These are phyloP conservation scores for Protomyces lactucae-debilis DNA, from an alignment of 1,139 yeast species.

Conservation along the genomic window DNA sequence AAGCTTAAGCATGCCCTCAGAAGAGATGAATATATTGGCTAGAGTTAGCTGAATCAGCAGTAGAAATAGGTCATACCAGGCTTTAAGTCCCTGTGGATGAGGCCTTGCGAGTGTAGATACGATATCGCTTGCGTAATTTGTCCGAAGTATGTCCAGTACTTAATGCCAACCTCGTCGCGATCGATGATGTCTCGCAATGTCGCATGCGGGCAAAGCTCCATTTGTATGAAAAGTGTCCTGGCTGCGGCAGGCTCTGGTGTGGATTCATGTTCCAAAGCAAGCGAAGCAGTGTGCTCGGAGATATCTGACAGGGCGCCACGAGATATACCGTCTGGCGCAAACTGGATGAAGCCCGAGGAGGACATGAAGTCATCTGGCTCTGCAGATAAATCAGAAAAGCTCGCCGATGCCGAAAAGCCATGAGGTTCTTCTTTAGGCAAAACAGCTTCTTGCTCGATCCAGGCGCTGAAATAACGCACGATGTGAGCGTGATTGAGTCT, in stretches of 20 bases:
- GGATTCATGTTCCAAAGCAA: not conserved
- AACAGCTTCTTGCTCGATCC: constrained; percentile 66
- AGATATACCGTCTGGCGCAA: constrained; percentile 34
- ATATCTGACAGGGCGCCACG: not conserved
- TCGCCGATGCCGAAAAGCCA: not conserved
- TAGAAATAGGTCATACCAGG: constrained; percentile 38
- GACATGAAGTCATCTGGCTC: constrained; percentile 38
- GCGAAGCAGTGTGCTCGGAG: constrained; percentile 33
- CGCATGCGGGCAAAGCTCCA: constrained; percentile 97
- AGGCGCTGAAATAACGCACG: constrained; percentile 92
- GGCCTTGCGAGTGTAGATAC: constrained; percentile 89
- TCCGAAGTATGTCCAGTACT: constrained; percentile 83
- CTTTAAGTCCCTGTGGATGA: constrained; percentile 90
- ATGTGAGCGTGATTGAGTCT: constrained; percentile 91
- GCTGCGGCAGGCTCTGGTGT: not conserved
- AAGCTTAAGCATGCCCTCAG: constrained; percentile 78
- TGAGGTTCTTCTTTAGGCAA: constrained; percentile 25
- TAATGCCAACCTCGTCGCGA: constrained; percentile 70
- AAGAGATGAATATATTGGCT: constrained; percentile 90
- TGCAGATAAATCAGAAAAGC: not conserved
- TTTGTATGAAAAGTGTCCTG: constrained; percentile 71
- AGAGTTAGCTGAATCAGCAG: constrained; percentile 38
- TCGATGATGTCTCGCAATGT: constrained; percentile 77
- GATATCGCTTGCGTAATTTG: constrained; percentile 87
- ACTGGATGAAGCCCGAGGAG: constrained; percentile 27